Evolutionary conservation across 1,139 yeast species (phyloP).

Genomic region (Yamadazyma blattariae): DNA sequence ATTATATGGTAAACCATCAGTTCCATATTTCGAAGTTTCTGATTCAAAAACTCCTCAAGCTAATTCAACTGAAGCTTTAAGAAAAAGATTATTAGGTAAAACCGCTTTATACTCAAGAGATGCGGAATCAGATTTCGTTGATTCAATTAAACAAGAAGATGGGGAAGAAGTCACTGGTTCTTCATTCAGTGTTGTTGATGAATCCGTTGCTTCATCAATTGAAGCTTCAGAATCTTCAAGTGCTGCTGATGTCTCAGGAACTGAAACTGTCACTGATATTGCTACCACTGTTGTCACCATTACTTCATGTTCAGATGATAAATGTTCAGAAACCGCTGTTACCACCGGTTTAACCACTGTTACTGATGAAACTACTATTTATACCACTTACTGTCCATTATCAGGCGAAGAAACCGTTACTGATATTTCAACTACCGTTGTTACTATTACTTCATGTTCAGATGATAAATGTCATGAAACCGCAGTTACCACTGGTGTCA

Average conservation of each 20-base stretch:
- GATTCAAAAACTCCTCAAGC: slow-evolving; percentile 26
- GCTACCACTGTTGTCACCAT: slow-evolving; percentile 32
- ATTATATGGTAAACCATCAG: slow-evolving; percentile 22
- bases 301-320: slow-evolving; percentile 24
- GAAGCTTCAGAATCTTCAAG: slow-evolving; percentile 13
- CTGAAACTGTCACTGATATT: slow-evolving; percentile 10
- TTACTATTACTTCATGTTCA: slow-evolving; percentile 25
- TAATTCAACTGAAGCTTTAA: slow-evolving; percentile 43
- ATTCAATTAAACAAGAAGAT: slow-evolving; percentile 24
- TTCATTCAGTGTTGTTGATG: slow-evolving; percentile 24
- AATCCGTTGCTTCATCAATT: slow-evolving; percentile 13
- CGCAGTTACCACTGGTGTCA: slow-evolving; percentile 22
- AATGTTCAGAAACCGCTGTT: slow-evolving; percentile 39
- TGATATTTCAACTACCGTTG: slow-evolving; percentile 19
- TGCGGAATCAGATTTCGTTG: slow-evolving; percentile 28
- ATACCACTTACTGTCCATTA: slow-evolving; percentile 35
- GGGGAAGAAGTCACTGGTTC: slow-evolving; percentile 23
- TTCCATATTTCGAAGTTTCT: slow-evolving; percentile 31
- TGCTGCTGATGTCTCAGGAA: slow-evolving; percentile 10
- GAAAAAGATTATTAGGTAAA: slow-evolving; percentile 32
- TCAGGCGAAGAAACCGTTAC: slow-evolving; percentile 10
- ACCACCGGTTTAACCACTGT: slow-evolving; percentile 17
- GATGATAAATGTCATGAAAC: slow-evolving; percentile 41
- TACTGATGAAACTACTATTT: slow-evolving; percentile 25
- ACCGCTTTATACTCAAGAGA: slow-evolving; percentile 14